Conservation (phyloP, 768 basidiomycete genomes). For the Trametes coccinea region DNA sequence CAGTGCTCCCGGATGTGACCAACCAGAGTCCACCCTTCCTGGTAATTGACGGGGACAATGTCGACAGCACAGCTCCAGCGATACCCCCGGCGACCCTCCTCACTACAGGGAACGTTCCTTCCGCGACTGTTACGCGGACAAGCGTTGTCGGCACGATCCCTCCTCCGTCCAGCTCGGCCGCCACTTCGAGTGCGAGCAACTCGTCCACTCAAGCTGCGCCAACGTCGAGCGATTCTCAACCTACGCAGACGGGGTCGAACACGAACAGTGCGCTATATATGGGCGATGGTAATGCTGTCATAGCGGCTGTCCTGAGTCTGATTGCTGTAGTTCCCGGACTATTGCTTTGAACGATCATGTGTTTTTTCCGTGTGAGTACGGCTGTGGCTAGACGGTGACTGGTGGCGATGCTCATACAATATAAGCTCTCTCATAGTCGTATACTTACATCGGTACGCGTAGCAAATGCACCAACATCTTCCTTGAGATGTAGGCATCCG, state of each 20-base stretch:
- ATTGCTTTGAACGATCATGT: too few species aligned
- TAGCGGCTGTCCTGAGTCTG: background rate
- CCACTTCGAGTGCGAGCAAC: background rate
- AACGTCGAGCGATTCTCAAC: background rate
- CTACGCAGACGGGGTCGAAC: background rate
- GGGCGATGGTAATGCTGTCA: background rate
- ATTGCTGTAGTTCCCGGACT: background rate
- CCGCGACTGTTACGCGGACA: conserved; percentile 1
- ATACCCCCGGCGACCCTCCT: background rate
- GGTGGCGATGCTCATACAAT: too few species aligned
- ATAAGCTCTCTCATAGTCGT: too few species aligned
- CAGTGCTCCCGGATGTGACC: background rate
- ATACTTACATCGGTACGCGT: too few species aligned
- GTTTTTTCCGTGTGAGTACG: too few species aligned
- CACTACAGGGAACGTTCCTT: background rate
- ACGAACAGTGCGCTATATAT: background rate
- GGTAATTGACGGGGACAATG: background rate
- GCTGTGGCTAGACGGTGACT: too few species aligned
- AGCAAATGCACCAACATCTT: too few species aligned
- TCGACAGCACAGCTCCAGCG: background rate
- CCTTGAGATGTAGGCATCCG: too few species aligned
- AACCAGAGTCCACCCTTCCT: background rate
- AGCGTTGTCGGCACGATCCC: conserved; percentile 6
- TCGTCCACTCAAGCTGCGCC: background rate
- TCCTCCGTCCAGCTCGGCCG: background rate